Percentiles rank a stretch among this genome's conserved stretches.
Conservation (phyloP, 2,329 filamentous ascomycete species). For the Diaporthe sp. region DNA sequence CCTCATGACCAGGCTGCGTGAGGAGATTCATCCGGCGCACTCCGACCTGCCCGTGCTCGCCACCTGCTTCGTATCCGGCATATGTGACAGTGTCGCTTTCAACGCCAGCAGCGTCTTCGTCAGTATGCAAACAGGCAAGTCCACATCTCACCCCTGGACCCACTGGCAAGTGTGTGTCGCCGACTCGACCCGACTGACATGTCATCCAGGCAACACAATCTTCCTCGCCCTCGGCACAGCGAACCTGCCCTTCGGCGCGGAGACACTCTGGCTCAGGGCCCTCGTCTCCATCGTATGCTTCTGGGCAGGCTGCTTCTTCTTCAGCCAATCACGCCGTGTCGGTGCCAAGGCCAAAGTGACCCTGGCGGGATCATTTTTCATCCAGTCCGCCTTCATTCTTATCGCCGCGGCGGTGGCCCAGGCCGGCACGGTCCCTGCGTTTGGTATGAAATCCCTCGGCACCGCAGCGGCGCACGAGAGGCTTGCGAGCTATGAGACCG, state of each 20-base stretch:
- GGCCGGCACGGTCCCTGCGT: slow-evolving; percentile 57
- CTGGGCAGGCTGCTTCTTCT: slow-evolving; percentile 64
- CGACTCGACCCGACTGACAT: neutral
- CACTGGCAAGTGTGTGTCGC: neutral
- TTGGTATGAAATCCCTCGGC: slow-evolving; percentile 45
- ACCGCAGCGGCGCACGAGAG: slow-evolving; percentile 55
- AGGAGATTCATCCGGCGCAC: slow-evolving; percentile 41
- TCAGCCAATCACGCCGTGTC: slow-evolving; percentile 50
- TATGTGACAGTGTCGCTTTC: slow-evolving; percentile 56
- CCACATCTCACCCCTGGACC: neutral
- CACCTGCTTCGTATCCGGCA: slow-evolving; percentile 53
- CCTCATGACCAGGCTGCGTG: slow-evolving; percentile 36
- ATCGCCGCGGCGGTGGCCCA: slow-evolving; percentile 66
- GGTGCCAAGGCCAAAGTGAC: slow-evolving; percentile 44
- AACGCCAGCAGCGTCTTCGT: slow-evolving; percentile 55
- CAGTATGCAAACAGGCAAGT: slow-evolving; percentile 53
- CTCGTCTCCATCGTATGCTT: slow-evolving; percentile 65
- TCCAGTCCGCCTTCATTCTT: slow-evolving; percentile 64
- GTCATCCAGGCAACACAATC: slow-evolving; percentile 67
- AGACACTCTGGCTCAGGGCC: slow-evolving; percentile 54
- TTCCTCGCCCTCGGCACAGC: slow-evolving; percentile 72
- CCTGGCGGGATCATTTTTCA: slow-evolving; percentile 62
- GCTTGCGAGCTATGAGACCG: slow-evolving; percentile 47
- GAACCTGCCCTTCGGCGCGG: slow-evolving; percentile 61
- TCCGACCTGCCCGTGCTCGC: slow-evolving; percentile 55